Evolutionary conservation across 257 asterid species (phyloP).

Genomic region (Cordia subcordata): DNA sequence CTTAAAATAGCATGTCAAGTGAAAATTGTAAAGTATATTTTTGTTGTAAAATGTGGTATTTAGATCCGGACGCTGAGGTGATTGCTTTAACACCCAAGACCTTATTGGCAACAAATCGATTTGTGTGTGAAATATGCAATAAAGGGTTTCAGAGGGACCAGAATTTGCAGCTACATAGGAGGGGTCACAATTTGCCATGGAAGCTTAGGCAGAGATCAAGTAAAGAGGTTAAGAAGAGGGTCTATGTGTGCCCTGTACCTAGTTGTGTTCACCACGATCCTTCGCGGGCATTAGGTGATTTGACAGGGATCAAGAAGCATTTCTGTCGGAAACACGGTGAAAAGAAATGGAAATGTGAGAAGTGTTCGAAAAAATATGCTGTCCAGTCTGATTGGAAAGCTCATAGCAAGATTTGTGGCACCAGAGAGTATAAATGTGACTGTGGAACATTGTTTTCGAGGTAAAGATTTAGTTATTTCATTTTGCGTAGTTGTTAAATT

Average conservation of each 20-base stretch:
- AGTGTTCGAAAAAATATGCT: slow-evolving; percentile 78
- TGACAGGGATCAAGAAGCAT: slow-evolving; percentile 88
- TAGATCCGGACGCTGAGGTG: slow-evolving; percentile 90
- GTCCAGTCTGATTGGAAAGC: slow-evolving; percentile 96
- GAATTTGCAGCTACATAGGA: slow-evolving; percentile 82
- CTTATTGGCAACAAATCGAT: slow-evolving; percentile 69
- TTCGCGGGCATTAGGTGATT: slow-evolving; percentile 74
- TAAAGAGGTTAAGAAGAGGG: slow-evolving; percentile 58
- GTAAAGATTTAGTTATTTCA: slow-evolving; percentile 21
- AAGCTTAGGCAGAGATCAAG: slow-evolving; percentile 66
- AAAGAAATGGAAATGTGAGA: slow-evolving; percentile 85
- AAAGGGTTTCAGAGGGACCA: slow-evolving; percentile 91
- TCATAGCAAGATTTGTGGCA: slow-evolving; percentile 81
- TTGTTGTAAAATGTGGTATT: background rate
- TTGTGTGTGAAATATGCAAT: slow-evolving; percentile 80
- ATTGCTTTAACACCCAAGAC: slow-evolving; percentile 71
- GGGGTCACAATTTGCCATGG: slow-evolving; percentile 92
- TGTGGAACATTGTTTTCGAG: slow-evolving; percentile 84
- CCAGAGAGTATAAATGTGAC: slow-evolving; percentile 75
- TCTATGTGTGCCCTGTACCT: slow-evolving; percentile 76
- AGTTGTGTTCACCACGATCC: slow-evolving; percentile 80
- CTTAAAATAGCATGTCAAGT: slow-evolving; percentile 28
- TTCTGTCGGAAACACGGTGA: slow-evolving; percentile 87
- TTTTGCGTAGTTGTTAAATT: background rate
- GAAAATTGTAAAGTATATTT: background rate